Base-by-base conservation (phyloP, 306 rosid species). In the Rosa multiflora region DNA sequence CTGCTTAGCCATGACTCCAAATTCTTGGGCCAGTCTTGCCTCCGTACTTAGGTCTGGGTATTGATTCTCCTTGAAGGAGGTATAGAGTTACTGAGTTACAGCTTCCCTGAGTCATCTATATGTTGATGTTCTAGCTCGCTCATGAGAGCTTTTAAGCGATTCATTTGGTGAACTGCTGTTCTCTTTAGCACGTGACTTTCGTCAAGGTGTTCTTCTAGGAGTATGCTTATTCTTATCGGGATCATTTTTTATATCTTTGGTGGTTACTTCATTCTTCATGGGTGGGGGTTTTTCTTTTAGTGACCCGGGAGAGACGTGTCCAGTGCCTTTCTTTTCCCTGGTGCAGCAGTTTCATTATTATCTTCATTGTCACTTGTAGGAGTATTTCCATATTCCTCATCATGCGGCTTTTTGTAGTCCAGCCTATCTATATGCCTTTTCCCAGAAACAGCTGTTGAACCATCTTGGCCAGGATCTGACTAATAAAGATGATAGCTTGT, bases 371-470 rank as follows among this genome's bases (percentile, higher is more conserved):
- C 96, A 62, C 99, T 96, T 35, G 96, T 87, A 20, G 80, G 53
- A 61, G 76, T 81, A 72, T 87, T 88, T 74, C 87, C 85, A 77
- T 93, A 91, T 61, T 91, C 63, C 85, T 93, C 99, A 78, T 96
- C 99, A 88, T 93, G 91, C 80, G 90, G 88, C 88, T 76, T 93
- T 85, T 93, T 89, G 89, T 96, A 96, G 93, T 96, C 98, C 94
- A 96, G 77, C 83, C 96, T 91, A 79, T 89, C 96, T 73, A 89
- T 77, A 1, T 81, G 82, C 70, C 99, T 89, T 82, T 78, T 91
- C 73, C 86, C 89, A 52, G 87, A 83, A 82, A 80, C 82, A 76
- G 85, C 89, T 64, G 84, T 64, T 77, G 73, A 76, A 67, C 77
- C 89, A 83, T 84, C 97, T 84, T 84, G 86, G 59, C 79, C 86